These are phyloP conservation scores for Pleurotus giganteus DNA, from an alignment of 768 basidiomycete genomes.

Conservation along the genomic window DNA sequence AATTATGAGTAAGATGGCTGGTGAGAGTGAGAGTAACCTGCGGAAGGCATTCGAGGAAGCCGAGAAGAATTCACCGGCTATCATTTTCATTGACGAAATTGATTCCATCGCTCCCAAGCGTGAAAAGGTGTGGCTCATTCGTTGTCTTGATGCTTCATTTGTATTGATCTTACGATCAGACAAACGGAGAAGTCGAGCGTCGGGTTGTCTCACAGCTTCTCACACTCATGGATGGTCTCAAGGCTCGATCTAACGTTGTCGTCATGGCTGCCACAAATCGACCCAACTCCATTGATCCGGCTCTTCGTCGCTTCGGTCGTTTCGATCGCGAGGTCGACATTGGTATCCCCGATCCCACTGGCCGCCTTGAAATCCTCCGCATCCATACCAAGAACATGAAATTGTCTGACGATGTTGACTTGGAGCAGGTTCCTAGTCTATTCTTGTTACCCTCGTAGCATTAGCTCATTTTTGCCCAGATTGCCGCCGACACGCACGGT, in stretches of 20 bases:
- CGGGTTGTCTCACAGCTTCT: constrained; percentile 98
- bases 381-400: constrained; percentile 99
- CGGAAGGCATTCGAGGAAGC: constrained; percentile 99
- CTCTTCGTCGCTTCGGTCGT: constrained; percentile 96
- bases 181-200: constrained; percentile 99
- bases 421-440: constrained; percentile 70
- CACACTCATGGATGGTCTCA: constrained; percentile 98
- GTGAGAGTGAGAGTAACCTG: constrained; percentile 95
- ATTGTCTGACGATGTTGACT: constrained; percentile 91
- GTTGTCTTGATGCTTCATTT: neutral
- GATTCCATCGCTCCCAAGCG: constrained; percentile 99
- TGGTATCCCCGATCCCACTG: constrained; percentile 98
- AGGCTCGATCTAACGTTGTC: constrained; percentile 98
- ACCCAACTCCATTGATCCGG: constrained; percentile 99
- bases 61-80: constrained; percentile 98
- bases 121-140: constrained; percentile 72
- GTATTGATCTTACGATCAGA: constrained; percentile 42
- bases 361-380: constrained; percentile 96
- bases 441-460: neutral
- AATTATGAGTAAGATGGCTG: constrained; percentile 99
- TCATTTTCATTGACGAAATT: constrained; percentile 99
- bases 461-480: constrained; percentile 43
- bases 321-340: constrained; percentile 99
- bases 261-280: constrained; percentile 99
- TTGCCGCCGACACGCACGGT: constrained; percentile 98